Base-by-base conservation (phyloP, 2,329 filamentous ascomycete genomes). In the Neophaeococcomyces aloes region DNA sequence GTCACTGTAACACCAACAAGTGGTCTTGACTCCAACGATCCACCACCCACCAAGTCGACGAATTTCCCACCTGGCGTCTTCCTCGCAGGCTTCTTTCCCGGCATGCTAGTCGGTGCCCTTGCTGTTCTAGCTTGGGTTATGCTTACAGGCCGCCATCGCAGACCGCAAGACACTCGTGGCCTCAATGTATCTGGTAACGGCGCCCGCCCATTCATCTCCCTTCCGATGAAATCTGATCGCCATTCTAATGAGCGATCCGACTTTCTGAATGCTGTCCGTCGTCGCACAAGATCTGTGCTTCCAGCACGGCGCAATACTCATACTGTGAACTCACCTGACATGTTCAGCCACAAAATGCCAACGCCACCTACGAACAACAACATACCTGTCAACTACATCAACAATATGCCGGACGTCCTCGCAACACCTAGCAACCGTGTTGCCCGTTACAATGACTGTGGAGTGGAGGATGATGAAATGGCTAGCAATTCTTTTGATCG, bases 111-210 rank as follows among this genome's bases (percentile, higher is more conserved):
- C 21, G 68, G 68, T 5, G 59, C 62, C 62, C 36, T 81, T 67
- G 29, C 69, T 64, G 56, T 74, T 74, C 29, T 76, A 71, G 51
- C 69, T 61, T 58, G 79, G 44, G 53, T 61, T 29, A 57, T 61
- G 43, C 65, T 60, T 50, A 51, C 65, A 42, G 58, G 65, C 38
- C 57, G 59, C 15, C 44, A 50, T 21, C 46, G 40, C 8, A 53
- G 52, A 34, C 46, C 51, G 2, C 31, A 46, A 11, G 40, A 42
- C 29, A 50, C 49, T 5, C 52, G 48, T 18, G 29, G 31, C n/a
- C 21, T 42, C 5, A 35, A 37, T 31, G 15, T 32, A n/a, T 17
- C 18, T 5, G 29, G 31, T 3, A 17, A 39, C 14, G 44, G 37
- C 6, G 42, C 50, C 34, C 50, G 53, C 44, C 53, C 53, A 3